Evolutionary conservation across 2,329 filamentous ascomycete genomes (phyloP).

Genomic region (Orbilia brochopaga): DNA sequence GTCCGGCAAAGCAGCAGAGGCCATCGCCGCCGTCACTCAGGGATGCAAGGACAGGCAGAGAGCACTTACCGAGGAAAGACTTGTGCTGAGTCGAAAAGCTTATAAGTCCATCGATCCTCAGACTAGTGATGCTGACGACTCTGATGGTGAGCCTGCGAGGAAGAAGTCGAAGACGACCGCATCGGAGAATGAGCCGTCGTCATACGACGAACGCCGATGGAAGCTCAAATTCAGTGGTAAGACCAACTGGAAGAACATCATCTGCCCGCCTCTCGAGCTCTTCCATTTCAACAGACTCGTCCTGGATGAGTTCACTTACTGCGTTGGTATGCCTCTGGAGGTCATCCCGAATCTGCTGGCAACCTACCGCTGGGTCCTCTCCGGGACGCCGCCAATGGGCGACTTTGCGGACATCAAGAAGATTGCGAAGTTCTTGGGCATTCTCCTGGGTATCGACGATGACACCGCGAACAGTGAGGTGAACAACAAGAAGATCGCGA

Average conservation of each 20-base stretch:
- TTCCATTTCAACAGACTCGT: constrained; percentile 68
- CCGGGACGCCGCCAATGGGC: constrained; percentile 67
- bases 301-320: constrained; percentile 70
- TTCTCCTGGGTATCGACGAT: constrained; percentile 65
- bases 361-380: constrained; percentile 67
- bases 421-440: constrained; percentile 65
- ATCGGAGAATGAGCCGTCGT: constrained; percentile 11
- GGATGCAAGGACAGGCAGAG: constrained; percentile 21
- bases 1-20: constrained; percentile 1
- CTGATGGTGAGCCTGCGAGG: constrained; percentile 45
- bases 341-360: constrained; percentile 61
- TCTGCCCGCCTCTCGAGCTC: constrained; percentile 63
- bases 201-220: constrained; percentile 53
- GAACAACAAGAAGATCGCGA: constrained; percentile 59
- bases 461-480: constrained; percentile 61
- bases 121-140: constrained; percentile 40
- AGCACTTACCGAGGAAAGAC: neutral
- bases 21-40: constrained; percentile 10
- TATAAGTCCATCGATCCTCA: constrained; percentile 8
- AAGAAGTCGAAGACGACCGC: constrained; percentile 26
- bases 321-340: constrained; percentile 58
- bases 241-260: constrained; percentile 55
- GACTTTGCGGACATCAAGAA: constrained; percentile 67
- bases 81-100: constrained; percentile 19
- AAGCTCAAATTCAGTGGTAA: constrained; percentile 46